Base-by-base conservation (phyloP, 2,329 filamentous ascomycete species). In the Trichoderma asperellum region DNA sequence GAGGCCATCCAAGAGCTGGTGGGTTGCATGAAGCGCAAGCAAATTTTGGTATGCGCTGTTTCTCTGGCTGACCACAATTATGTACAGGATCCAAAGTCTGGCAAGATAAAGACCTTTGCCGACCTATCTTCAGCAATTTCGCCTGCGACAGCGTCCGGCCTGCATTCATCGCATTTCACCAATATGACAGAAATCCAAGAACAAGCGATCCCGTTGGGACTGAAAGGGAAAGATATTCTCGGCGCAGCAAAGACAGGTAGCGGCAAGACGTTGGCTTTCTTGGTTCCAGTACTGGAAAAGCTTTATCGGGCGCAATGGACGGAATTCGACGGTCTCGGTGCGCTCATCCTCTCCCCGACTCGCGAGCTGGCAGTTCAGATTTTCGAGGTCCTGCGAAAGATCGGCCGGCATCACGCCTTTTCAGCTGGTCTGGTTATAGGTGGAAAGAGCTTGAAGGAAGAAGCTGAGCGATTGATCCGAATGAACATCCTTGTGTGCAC, bases 401-500 rank as follows among this genome's bases (percentile, higher is more conserved):
- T 99, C 69, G 96, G 96, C 56, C 88, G 92, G 68, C 89, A 95
- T 69, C 95, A 99, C 79, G 86, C 88, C 70, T 97, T 98, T 79
- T 97, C 95, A 0, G 96, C 96, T 0, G 96, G 96, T 0, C 81
- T 98, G 75, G 89, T 99, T 11, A 98, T 98, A 75, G 96, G 96
- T 52, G 96, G 96, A 52, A 97, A 97, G 85, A 94, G 88, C 78
- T 77, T 97, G 75, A 90, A 92, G 76, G 94, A 97, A 75, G 89
- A 99, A 81, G 89, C 92, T 29, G 92, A 96, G 74, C 87, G 94
- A 40, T 78, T 99, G 70, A 88, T 89, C 3, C 88, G 93, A 72
- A 98, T 99, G 95, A 99, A 98, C 78, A 98, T 99, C 59, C 82
- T 99, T 32, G 93, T 99, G 11, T 97, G 94, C 76, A 99, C 96